Evolutionary conservation across 768 basidiomycete genomes (phyloP), one percentile per base, ranked within the genome.

Genomic region (Paxillus involutus): DNA sequence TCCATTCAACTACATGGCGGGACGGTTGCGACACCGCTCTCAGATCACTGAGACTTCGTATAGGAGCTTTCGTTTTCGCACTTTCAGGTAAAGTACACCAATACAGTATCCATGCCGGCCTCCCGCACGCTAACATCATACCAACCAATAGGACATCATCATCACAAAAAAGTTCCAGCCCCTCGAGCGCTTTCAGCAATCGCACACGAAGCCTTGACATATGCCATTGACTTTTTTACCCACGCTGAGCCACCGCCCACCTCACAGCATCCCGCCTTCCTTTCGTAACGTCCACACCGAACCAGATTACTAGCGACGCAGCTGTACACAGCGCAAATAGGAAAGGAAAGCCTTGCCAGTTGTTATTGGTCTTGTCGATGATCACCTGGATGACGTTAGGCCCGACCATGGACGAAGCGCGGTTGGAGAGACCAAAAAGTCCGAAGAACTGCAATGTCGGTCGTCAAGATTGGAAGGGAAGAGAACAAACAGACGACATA

Each of bases 271-370:
- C 83, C 36, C 72, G 68, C 49, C 86, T 71, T 14, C 87, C 87
- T 65, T 83, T 84, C 52, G 73, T 63, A 2, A 89, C 74, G 63
- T 89, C 84, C 2, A 87, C 81, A 47, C 75, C 79, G 64, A 92
- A 85, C 88, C 89, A 93, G 50, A 93, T 92, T 16, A 86, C 78
- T 44, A 90, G 19, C 29, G 85, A 86, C 1, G 91, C 89, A 19
- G 71, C 63, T 10, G 73, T 64, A 59, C 88, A 91, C 8, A 91
- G 71, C 29, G 83, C 85, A 61, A 93, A 91, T 21, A 93, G 72
- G 74, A 93, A 92, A 3, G 89, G 87, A 67, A 93, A 93, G 0
- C 91, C 91, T 63, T 81, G 78, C 91, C 91, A 92, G 64, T 88
- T 91, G 65, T 83, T 78, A 0, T 85, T 85, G 3, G 83, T 77